Evolutionary conservation across 2,329 filamentous ascomycete species (phyloP).

Genomic region (Emergomyces orientalis): DNA sequence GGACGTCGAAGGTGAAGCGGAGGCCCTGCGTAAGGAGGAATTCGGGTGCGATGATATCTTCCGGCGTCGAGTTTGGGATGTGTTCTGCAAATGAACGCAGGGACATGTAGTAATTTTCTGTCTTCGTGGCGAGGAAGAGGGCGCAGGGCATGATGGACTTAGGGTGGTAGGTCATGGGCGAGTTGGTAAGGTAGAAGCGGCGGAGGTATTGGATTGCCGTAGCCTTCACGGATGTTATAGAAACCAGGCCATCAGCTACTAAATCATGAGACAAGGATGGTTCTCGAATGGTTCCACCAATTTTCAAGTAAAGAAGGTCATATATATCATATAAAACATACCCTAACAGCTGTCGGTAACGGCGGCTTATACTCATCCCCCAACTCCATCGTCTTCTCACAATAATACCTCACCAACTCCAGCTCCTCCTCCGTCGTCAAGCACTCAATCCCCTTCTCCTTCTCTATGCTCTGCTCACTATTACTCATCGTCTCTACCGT

Average conservation of each 20-base stretch:
- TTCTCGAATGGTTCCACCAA: no score
- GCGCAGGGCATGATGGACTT: conserved; percentile 81
- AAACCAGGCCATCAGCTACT: background rate
- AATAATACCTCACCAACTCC: conserved; percentile 71
- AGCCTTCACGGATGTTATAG: conserved; percentile 38
- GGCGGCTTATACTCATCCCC: conserved; percentile 49
- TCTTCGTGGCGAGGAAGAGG: conserved; percentile 88
- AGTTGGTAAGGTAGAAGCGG: conserved; percentile 93
- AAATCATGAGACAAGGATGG: background rate
- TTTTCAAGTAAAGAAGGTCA: no score
- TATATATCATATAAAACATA: conserved; percentile 25
- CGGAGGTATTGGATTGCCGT: conserved; percentile 85
- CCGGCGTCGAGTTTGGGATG: conserved; percentile 61
- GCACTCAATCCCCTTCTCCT: conserved; percentile 53
- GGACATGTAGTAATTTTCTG: conserved; percentile 71
- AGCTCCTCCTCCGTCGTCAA: conserved; percentile 76
- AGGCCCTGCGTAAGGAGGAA: conserved; percentile 88
- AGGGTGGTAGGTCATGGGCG: conserved; percentile 90
- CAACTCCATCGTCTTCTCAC: conserved; percentile 49
- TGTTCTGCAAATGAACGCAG: conserved; percentile 57
- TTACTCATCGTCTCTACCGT: conserved; percentile 13
- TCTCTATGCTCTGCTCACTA: conserved; percentile 21
- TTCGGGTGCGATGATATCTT: conserved; percentile 82
- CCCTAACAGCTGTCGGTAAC: conserved; percentile 52
- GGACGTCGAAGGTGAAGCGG: conserved; percentile 86